phyloP scores from a whole-genome alignment of 352 stramenopile genomes.

The Lagenidium sp. region DNA sequence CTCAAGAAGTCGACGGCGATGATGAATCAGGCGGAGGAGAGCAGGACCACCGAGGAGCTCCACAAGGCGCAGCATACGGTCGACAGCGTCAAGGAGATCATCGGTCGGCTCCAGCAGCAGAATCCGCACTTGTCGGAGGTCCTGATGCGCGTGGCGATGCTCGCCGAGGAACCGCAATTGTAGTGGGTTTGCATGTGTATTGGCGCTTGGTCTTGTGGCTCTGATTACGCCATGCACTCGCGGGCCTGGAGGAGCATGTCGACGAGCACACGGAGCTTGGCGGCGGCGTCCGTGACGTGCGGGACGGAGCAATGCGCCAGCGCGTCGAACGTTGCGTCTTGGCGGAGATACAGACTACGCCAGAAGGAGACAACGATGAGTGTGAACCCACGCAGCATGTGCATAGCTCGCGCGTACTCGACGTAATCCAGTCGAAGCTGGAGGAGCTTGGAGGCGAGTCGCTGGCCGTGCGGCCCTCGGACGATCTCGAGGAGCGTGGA shows the following conservation, averaged over 20 bases:
- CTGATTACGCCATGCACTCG: too few species aligned
- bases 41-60: slow-evolving; percentile 41
- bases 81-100: slow-evolving; percentile 48
- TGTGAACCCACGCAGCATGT: neutral
- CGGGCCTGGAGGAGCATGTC: too few species aligned
- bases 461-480: slow-evolving; percentile 4
- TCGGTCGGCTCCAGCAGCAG: slow-evolving; percentile 45
- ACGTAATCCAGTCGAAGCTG: slow-evolving; percentile 30
- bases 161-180: slow-evolving; percentile 60
- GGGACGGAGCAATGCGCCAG: slow-evolving; percentile 12
- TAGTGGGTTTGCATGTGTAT: slow-evolving; percentile 2
- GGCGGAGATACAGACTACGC: slow-evolving; percentile 37
- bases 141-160: slow-evolving; percentile 64
- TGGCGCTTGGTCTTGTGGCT: too few species aligned
- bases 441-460: slow-evolving; percentile 8
- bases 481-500: slow-evolving; percentile 30
- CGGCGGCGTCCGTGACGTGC: slow-evolving; percentile 21
- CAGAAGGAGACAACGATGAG: too few species aligned
- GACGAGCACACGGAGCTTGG: slow-evolving; percentile 23
- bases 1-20: slow-evolving; percentile 26
- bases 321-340: slow-evolving; percentile 14
- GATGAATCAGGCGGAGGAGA: slow-evolving; percentile 26
- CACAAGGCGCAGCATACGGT: slow-evolving; percentile 35
- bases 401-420: slow-evolving; percentile 22
- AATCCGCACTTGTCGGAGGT: slow-evolving; percentile 80